Evolutionary conservation across 495 filamentous ascomycete genomes (phyloP).

Genomic region (Chaetomium fimeti): DNA sequence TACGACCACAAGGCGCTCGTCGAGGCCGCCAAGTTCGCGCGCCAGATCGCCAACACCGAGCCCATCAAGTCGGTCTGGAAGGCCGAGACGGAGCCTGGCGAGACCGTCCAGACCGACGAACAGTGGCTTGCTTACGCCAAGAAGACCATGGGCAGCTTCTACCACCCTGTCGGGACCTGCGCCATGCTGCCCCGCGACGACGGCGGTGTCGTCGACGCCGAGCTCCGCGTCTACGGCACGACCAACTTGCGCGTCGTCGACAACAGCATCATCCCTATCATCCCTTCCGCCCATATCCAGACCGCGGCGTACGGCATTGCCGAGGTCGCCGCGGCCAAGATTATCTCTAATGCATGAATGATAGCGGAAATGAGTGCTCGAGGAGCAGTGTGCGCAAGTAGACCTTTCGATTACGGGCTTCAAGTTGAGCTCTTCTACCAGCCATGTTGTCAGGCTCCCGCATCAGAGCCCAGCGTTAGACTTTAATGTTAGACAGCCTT

Average conservation of each 20-base stretch:
- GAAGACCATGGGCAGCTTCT: slow-evolving; percentile 36
- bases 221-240: slow-evolving; percentile 41
- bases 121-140: slow-evolving; percentile 27
- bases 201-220: slow-evolving; percentile 49
- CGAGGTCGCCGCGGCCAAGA: slow-evolving; percentile 23
- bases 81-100: slow-evolving; percentile 33
- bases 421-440: too few species aligned
- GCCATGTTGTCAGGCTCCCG: too few species aligned
- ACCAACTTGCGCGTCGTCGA: slow-evolving; percentile 41
- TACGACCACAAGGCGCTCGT: slow-evolving; percentile 42
- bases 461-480: too few species aligned
- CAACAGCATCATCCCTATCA: slow-evolving; percentile 42
- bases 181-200: slow-evolving; percentile 49
- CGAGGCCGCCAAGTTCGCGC: slow-evolving; percentile 39
- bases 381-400: too few species aligned
- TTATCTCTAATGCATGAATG: slow-evolving; percentile 1
- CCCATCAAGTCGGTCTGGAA: slow-evolving; percentile 12
- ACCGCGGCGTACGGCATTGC: slow-evolving; percentile 44
- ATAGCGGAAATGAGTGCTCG: not conserved
- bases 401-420: too few species aligned
- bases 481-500: too few species aligned
- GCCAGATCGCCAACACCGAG: slow-evolving; percentile 33
- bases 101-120: slow-evolving; percentile 29
- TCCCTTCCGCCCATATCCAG: slow-evolving; percentile 39
- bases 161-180: slow-evolving; percentile 41